Evolutionary conservation across 139 green algal species (phyloP).

Genomic region (Haematococcus sp.): DNA sequence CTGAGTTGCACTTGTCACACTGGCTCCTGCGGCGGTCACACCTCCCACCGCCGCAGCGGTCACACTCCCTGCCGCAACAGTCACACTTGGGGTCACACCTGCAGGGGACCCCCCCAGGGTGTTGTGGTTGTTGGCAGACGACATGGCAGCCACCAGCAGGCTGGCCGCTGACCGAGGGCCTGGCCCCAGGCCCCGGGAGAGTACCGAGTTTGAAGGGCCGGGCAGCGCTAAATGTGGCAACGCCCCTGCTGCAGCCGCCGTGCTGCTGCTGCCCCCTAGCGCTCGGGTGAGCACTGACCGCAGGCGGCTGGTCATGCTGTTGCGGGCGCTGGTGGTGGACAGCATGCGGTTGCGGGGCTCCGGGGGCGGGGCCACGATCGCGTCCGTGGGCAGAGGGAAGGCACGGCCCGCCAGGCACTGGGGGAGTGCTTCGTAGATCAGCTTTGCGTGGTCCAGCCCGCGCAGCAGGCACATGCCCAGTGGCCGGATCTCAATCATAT

Average conservation of each 20-base stretch:
- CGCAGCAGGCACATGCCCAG: slow-evolving; percentile 28
- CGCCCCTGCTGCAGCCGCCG: not conserved
- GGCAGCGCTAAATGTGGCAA: not conserved
- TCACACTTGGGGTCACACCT: too few species aligned
- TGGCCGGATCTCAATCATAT: slow-evolving; percentile 15
- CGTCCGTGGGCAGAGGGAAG: slow-evolving; percentile 4
- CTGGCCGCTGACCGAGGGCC: too few species aligned
- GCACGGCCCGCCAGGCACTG: not conserved
- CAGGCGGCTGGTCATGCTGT: not conserved
- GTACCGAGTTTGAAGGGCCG: not conserved
- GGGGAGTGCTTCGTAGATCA: slow-evolving; percentile 19
- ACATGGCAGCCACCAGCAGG: too few species aligned
- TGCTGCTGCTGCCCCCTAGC: too few species aligned
- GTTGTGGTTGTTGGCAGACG: too few species aligned
- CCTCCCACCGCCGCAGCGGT: too few species aligned
- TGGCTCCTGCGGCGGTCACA: too few species aligned
- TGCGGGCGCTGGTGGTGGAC: slow-evolving; percentile 1
- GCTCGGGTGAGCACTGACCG: too few species aligned
- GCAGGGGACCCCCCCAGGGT: too few species aligned
- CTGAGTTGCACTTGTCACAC: too few species aligned
- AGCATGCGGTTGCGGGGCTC: not conserved
- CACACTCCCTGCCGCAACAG: too few species aligned
- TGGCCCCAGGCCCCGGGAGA: not conserved
- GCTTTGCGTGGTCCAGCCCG: slow-evolving; percentile 23
- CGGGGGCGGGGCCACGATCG: not conserved